Base-by-base conservation (phyloP, 164 flowering plant genomes). In the Macadamia integrifolia region DNA sequence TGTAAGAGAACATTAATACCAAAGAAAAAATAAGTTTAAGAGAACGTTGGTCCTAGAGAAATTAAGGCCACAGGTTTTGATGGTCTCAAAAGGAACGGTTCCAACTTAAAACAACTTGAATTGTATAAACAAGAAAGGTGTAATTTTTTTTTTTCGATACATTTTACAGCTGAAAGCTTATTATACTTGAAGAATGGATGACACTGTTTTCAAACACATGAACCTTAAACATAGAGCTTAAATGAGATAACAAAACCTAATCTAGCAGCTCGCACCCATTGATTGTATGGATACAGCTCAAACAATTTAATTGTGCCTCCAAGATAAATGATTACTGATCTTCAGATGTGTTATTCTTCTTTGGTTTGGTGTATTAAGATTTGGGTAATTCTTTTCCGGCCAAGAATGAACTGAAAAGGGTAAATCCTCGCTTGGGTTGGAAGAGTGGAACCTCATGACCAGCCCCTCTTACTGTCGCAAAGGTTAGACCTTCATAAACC, bases 361-460 rank as follows among this genome's bases (percentile, higher is more conserved):
- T 53, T 53, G 6, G 15, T 49, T 1, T 53, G 17, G 57, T 46
- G 50, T 29, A 6, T 68, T 68, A 71, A 18, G 78, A 58, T 62
- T 66, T 70, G 23, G 82, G 79, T 23, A 79, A 57, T 28, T 69
- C 67, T 61, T 61, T 57, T 15, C 76, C 78, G 1, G 76, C 66
- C 71, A 93, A 78, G 77, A 91, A 93, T 3, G 91, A 71, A 31
- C 59, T 79, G 71, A 93, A 85, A 15, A 93, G 85, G 42, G 32
- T 49, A 60, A 78, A 81, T 13, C 84, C 96, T 59, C 84, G 62
- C 66, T 32, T 70, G 0, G 97, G 97, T 60, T 86, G 84, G 66
- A 88, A 68, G 58, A 88, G 58, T 10, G 96, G 97, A 60, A 91
- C 97, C 69, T 93, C 97, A 63, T 93, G 98, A 1, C 94, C 97